Conservation (phyloP, 2,329 filamentous ascomycete genomes). For the Fusarium liriodendri region DNA sequence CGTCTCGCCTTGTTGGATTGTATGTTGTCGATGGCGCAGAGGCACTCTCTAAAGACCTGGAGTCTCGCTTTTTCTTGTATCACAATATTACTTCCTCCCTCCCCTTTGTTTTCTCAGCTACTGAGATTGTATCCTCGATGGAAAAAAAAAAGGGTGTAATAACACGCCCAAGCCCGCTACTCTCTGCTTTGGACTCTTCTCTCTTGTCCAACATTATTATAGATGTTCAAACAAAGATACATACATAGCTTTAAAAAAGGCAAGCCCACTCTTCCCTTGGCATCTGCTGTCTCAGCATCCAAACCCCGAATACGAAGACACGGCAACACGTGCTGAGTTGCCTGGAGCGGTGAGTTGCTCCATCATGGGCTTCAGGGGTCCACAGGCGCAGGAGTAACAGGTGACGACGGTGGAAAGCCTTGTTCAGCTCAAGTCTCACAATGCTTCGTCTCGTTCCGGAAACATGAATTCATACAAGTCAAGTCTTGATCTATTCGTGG, state of each 20-base stretch:
- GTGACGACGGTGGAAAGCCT: background rate
- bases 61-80: conserved; percentile 26
- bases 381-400: background rate
- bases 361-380: conserved; percentile 2
- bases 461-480: background rate
- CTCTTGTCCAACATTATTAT: background rate
- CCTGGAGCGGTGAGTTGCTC: conserved; percentile 18
- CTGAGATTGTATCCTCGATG: conserved; percentile 16
- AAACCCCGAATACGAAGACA: conserved; percentile 11
- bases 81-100: conserved; percentile 26
- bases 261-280: background rate
- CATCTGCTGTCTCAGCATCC: background rate
- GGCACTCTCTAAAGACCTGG: conserved; percentile 1
- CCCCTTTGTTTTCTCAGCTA: conserved; percentile 18
- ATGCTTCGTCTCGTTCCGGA: background rate
- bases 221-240: background rate
- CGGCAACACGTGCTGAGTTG: background rate
- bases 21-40: conserved; percentile 24
- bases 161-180: conserved; percentile 15
- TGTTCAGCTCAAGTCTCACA: background rate
- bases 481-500: conserved; percentile 19
- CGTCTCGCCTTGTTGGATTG: background rate
- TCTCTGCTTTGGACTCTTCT: background rate
- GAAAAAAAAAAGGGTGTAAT: background rate
- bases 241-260: background rate